Evolutionary conservation across 2,329 filamentous ascomycete genomes (phyloP).

Genomic region (Meredithiella fracta): DNA sequence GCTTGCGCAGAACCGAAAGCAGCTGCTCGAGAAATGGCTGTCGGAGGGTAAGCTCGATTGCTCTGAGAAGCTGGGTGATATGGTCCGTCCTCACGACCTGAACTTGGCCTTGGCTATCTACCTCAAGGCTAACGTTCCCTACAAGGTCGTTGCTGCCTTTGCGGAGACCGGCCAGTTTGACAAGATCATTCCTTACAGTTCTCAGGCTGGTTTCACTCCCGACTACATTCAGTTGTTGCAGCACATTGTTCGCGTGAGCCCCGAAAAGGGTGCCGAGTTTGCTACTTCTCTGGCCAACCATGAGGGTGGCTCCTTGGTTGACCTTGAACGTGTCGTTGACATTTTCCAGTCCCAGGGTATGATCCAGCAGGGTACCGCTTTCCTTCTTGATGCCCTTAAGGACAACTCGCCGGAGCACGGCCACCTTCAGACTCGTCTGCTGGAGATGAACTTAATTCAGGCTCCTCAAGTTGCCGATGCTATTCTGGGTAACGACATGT

Average conservation of each 20-base stretch:
- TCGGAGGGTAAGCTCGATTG: slow-evolving; percentile 89
- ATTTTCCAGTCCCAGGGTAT: slow-evolving; percentile 97
- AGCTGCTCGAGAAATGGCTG: slow-evolving; percentile 95
- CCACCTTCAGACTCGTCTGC: slow-evolving; percentile 76
- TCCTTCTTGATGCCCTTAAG: slow-evolving; percentile 86
- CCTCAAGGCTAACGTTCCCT: slow-evolving; percentile 71
- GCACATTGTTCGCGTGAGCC: slow-evolving; percentile 79
- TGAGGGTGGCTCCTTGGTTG: slow-evolving; percentile 71
- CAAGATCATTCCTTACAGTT: slow-evolving; percentile 83
- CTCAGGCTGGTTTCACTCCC: slow-evolving; percentile 74
- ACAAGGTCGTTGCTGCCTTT: slow-evolving; percentile 89
- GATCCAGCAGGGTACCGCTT: slow-evolving; percentile 96
- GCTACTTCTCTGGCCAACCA: slow-evolving; percentile 83
- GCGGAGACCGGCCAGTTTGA: slow-evolving; percentile 95
- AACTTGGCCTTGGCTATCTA: slow-evolving; percentile 80
- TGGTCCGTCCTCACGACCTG: slow-evolving; percentile 78
- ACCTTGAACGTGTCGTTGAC: slow-evolving; percentile 87
- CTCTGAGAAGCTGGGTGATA: slow-evolving; percentile 90
- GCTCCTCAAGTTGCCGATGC: slow-evolving; percentile 96
- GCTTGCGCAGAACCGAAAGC: slow-evolving; percentile 82
- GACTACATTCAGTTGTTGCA: slow-evolving; percentile 86
- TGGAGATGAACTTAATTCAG: slow-evolving; percentile 97
- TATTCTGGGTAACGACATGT: slow-evolving; percentile 96
- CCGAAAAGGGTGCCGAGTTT: slow-evolving; percentile 89
- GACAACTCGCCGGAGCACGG: slow-evolving; percentile 90